A percentile compares a stretch with the other conserved stretches of the same genome.
Evolutionary conservation across 257 asterid genomes (phyloP).

Genomic region (Handroanthus guayacan): DNA sequence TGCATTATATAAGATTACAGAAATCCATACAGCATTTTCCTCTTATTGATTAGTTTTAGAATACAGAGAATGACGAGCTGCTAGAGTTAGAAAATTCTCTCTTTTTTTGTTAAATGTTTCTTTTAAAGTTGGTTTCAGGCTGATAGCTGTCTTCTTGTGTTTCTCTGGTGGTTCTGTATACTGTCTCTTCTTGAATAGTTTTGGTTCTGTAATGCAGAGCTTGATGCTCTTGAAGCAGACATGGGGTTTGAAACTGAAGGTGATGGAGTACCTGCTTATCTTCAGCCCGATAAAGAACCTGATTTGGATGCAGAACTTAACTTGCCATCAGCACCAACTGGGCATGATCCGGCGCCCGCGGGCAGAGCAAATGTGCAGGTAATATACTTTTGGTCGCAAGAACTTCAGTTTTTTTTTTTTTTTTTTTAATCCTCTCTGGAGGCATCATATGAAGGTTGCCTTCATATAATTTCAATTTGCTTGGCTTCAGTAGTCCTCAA

Average conservation of each 20-base stretch:
- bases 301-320: slow-evolving; percentile 81
- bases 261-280: slow-evolving; percentile 93
- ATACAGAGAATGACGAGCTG: neutral
- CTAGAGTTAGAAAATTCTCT: neutral
- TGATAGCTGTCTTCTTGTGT: neutral
- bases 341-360: slow-evolving; percentile 59
- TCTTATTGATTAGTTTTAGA: neutral
- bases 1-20: neutral
- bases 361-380: slow-evolving; percentile 76
- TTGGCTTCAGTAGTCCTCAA: neutral
- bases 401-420: slow-evolving; percentile 15
- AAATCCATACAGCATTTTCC: neutral
- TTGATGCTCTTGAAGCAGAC: slow-evolving; percentile 98
- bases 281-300: slow-evolving; percentile 84
- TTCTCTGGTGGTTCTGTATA: neutral
- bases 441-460: neutral
- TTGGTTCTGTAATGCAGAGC: slow-evolving; percentile 61
- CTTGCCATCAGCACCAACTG: slow-evolving; percentile 92
- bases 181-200: neutral
- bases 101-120: neutral
- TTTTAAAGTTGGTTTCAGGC: neutral
- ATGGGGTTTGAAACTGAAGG: slow-evolving; percentile 91
- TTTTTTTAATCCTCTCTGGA: neutral
- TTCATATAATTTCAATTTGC: neutral
- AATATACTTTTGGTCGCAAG: slow-evolving; percentile 17